Conservation (phyloP, 2,329 filamentous ascomycete species). For the Claviceps digitariae region DNA sequence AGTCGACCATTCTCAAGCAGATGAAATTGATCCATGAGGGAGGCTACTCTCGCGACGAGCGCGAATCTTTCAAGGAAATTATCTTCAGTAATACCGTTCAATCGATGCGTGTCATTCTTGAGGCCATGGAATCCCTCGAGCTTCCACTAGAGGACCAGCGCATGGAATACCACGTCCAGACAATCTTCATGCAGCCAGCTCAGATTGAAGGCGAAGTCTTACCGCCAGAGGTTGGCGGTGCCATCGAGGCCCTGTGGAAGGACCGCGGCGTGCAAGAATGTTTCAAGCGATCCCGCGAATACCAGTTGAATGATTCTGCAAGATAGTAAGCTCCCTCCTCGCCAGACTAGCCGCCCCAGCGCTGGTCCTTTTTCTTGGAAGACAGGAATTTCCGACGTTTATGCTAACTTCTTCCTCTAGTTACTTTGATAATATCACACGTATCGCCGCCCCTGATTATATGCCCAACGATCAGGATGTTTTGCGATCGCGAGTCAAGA, state of each 20-base stretch:
- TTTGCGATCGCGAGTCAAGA: conserved; percentile 75
- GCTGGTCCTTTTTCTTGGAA: not conserved
- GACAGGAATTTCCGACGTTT: not conserved
- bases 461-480: conserved; percentile 95
- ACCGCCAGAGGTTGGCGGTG: conserved; percentile 85
- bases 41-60: conserved; percentile 85
- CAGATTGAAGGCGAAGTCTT: conserved; percentile 93
- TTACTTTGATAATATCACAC: conserved; percentile 91
- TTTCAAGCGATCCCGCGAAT: conserved; percentile 90
- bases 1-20: conserved; percentile 16
- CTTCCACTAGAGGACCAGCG: conserved; percentile 81
- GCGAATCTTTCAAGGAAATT: conserved; percentile 57
- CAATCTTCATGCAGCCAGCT: conserved; percentile 95
- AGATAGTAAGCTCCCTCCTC: conserved; percentile 53
- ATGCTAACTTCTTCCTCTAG: conserved; percentile 36
- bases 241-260: conserved; percentile 86
- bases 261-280: conserved; percentile 87
- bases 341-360: not conserved
- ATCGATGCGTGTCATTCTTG: conserved; percentile 55
- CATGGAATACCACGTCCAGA: conserved; percentile 95
- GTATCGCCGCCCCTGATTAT: conserved; percentile 83
- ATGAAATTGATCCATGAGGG: conserved; percentile 99
- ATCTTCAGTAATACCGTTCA: conserved; percentile 60
- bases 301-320: conserved; percentile 91
- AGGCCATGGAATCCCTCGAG: conserved; percentile 56